Base-by-base conservation (phyloP, 2,329 filamentous ascomycete genomes). In the Aspergillus felis region DNA sequence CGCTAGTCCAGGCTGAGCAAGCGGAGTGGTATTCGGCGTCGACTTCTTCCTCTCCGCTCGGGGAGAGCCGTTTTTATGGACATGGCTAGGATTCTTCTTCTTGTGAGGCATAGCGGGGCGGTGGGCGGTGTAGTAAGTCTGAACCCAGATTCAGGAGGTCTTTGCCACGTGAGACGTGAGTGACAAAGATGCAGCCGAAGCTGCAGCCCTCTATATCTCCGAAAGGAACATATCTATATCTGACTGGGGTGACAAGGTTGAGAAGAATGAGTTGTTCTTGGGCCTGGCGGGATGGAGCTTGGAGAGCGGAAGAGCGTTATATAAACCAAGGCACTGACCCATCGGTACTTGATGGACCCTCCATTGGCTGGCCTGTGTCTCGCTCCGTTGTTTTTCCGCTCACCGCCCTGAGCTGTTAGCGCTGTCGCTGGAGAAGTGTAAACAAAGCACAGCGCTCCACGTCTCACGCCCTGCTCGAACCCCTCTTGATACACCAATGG, bases 41-140 rank as follows among this genome's bases (percentile, higher is more conserved):
- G 55, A 58, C 63, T 66, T 66, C 66, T 70, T 74, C 64, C 71
- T 75, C 70, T 73, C 70, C 58, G 64, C 66, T 66, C 64, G 68
- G 65, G 66, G 68, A 64, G 70, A 68, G 66, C 64, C 66, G 57
- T 69, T 69, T 50, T 67, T 68, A 32, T 56, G 62, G 64, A 62
- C 67, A 69, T 74, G 68, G 55, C 56, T 67, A 58, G 69, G 68
- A 62, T 74, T 70, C 64, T 76, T 77, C 70, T 75, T 77, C 61
- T 76, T 76, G 68, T 74, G 74, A 74, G 76, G 70, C 76, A 78
- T 78, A 70, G 71, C 72, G 72, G 71, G 68, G 66, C 67, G 64
- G 63, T 57, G 62, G 64, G 63, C 62, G 67, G 70, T 68, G 71
- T 69, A 66, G 66, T 65, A 69, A 63, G 56, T 65, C 44, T 58